Evolutionary conservation across 2,329 filamentous ascomycete species (phyloP), one percentile per base, ranked within the genome.

Genomic region (Colletotrichum sp.): DNA sequence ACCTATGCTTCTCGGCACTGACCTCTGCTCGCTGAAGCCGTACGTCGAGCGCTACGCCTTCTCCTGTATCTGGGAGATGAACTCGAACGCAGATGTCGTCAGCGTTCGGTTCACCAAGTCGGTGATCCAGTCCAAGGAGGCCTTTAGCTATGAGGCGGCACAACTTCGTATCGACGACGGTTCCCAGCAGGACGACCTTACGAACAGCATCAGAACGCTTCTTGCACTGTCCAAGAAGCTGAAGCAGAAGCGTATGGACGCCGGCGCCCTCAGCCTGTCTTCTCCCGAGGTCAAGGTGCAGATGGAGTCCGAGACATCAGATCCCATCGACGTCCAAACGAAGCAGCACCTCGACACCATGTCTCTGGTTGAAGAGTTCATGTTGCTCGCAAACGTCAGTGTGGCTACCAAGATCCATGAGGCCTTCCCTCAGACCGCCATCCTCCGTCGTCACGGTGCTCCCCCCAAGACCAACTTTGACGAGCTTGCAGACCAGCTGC

Each of bases 221-320:
- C 89, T 99, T 78, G 92, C 91, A 87, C 92, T 99, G 10, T 98
- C 97, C 13, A 97, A 96, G 87, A 96, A 96, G 83, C 91, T 99
- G 65, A 95, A 95, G 82, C 94, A 98, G 84, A 98, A 98, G 89
- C 95, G 97, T 80, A 96, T 98, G 93, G 96, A 97, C 80, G 96
- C 96, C 8, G 97, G 97, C 80, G 97, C 97, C 2, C 88, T 99
- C 76, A 98, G 97, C 83, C 91, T 99, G 62, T 98, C 97, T 2
- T 98, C 96, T n/a, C 97, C 97, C 18, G 97, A 99, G 88, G 96
- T 99, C 81, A 96, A 96, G 84, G 95, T 99, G 34, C 95, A 98
- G 84, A 94, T 95, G 81, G 96, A 98, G 83, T 98, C 95, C 10
- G 97, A 99, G 85, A 97, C 96, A 1, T 98, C 96, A 2, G 97